These are phyloP conservation scores for Fereydounia khargensis DNA, from an alignment of 1,284 basidiomycete species.

Conservation along the genomic window DNA sequence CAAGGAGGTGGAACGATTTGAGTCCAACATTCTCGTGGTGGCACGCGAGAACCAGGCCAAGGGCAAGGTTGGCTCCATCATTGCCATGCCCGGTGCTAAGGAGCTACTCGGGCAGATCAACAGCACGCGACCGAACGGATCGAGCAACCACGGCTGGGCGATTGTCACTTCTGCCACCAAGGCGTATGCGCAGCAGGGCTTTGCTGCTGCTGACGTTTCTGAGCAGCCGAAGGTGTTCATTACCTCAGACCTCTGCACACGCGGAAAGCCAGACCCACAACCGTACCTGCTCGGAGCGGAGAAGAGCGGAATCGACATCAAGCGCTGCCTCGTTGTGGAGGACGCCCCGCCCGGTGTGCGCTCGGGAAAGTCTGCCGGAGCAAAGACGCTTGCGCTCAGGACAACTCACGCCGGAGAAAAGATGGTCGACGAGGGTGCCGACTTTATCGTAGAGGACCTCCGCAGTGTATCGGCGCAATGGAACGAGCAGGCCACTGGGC, in stretches of 20 bases:
- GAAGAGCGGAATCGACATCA: slow-evolving; percentile 26
- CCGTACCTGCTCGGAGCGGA: slow-evolving; percentile 53
- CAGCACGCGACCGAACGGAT: slow-evolving; percentile 5
- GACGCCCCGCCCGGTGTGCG: slow-evolving; percentile 53
- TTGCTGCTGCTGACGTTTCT: slow-evolving; percentile 33
- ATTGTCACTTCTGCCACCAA: slow-evolving; percentile 56
- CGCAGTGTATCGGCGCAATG: slow-evolving; percentile 44
- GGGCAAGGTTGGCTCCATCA: slow-evolving; percentile 38
- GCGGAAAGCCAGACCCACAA: slow-evolving; percentile 53
- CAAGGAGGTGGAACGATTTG: slow-evolving; percentile 44
- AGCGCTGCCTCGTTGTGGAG: slow-evolving; percentile 50
- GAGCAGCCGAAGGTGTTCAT: slow-evolving; percentile 42
- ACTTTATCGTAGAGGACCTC: slow-evolving; percentile 52
- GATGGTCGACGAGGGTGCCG: slow-evolving; percentile 42
- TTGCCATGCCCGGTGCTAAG: slow-evolving; percentile 53
- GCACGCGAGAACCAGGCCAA: slow-evolving; percentile 35
- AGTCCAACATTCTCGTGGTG: slow-evolving; percentile 49
- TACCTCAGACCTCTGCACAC: slow-evolving; percentile 46
- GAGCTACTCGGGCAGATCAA: slow-evolving; percentile 44
- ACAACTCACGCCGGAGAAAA: slow-evolving; percentile 51
- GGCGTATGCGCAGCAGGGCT: slow-evolving; percentile 51
- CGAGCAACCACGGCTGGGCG: slow-evolving; percentile 46
- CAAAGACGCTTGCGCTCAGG: slow-evolving; percentile 43
- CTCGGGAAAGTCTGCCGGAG: slow-evolving; percentile 47
- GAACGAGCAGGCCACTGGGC: slow-evolving; percentile 31